These are phyloP conservation scores for Favolaschia claudopus DNA, from an alignment of 768 basidiomycete genomes.

Conservation along the genomic window DNA sequence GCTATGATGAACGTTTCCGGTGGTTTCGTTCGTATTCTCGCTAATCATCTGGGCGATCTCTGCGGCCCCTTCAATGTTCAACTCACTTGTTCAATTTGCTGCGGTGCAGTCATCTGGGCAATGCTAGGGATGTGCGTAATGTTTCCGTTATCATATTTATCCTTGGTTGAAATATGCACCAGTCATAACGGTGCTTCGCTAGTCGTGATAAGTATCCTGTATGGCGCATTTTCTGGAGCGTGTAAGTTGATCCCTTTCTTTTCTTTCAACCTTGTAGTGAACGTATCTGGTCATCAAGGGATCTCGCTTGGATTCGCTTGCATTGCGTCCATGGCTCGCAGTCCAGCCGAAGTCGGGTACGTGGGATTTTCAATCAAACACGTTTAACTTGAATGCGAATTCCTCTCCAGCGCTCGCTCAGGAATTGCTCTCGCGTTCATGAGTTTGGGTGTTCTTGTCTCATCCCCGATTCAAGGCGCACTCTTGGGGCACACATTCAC, in stretches of 20 bases:
- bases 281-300: not conserved
- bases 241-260: not conserved
- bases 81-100: not conserved
- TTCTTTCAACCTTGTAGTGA: not conserved
- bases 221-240: not conserved
- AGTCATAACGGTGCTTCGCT: not conserved
- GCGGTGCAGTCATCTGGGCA: not conserved
- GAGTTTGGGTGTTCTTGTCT: not conserved
- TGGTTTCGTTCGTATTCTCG: not conserved
- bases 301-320: not conserved
- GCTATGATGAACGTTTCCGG: slow-evolving; percentile 7
- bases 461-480: slow-evolving; percentile 1
- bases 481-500: not conserved
- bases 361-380: too few relatives aligned
- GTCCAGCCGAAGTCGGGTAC: slow-evolving; percentile 4
- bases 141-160: not conserved
- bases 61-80: not conserved
- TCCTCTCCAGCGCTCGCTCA: not conserved
- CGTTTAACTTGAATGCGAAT: not conserved
- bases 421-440: not conserved
- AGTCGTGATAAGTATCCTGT: not conserved
- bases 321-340: not conserved
- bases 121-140: not conserved
- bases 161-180: not conserved
- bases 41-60: not conserved